Conservation (phyloP, 805 yeast genomes). For the Candida alai region DNA sequence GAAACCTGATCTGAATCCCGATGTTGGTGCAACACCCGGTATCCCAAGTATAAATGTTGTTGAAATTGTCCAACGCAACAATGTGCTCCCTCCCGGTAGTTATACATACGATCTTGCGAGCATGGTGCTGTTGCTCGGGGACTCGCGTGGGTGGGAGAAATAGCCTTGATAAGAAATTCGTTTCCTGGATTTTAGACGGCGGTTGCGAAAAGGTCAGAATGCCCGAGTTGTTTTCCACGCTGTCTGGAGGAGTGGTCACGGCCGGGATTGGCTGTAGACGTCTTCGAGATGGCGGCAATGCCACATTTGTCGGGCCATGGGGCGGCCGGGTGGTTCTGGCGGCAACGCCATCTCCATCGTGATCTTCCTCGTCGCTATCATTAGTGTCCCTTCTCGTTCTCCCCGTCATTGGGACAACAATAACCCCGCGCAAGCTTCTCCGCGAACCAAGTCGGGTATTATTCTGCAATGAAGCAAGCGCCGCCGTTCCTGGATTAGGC, state of each 20-base stretch:
- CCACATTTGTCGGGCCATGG: slow-evolving; percentile 3
- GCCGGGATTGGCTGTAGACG: slow-evolving; percentile 10
- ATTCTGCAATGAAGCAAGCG: slow-evolving; percentile 6
- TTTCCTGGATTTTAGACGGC: slow-evolving; percentile 12
- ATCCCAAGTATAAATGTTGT: slow-evolving; percentile 64
- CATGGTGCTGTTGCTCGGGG: slow-evolving; percentile 6
- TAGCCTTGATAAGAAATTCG: slow-evolving; percentile 23
- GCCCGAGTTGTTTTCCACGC: background rate
- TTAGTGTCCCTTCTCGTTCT: slow-evolving; percentile 2
- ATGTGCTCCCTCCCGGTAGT: slow-evolving; percentile 65
- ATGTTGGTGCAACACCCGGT: slow-evolving; percentile 21
- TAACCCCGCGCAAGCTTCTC: slow-evolving; percentile 6
- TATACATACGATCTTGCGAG: slow-evolving; percentile 40
- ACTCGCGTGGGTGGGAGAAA: slow-evolving; percentile 14
- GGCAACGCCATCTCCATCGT: background rate
- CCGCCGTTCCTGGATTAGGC: slow-evolving; percentile 12
- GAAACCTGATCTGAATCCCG: slow-evolving; percentile 46
- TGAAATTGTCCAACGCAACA: slow-evolving; percentile 50
- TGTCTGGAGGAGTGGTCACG: slow-evolving; percentile 11
- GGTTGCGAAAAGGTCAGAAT: slow-evolving; percentile 1
- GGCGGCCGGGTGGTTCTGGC: slow-evolving; percentile 2
- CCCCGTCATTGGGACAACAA: slow-evolving; percentile 5
- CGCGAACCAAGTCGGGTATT: slow-evolving; percentile 2
- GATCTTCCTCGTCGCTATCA: slow-evolving; percentile 1
- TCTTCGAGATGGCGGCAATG: slow-evolving; percentile 11